Percentiles rank a stretch among this genome's conserved stretches.
These are phyloP conservation scores for Candida odintsovae DNA, from an alignment of 805 yeast genomes.

Conservation along the genomic window DNA sequence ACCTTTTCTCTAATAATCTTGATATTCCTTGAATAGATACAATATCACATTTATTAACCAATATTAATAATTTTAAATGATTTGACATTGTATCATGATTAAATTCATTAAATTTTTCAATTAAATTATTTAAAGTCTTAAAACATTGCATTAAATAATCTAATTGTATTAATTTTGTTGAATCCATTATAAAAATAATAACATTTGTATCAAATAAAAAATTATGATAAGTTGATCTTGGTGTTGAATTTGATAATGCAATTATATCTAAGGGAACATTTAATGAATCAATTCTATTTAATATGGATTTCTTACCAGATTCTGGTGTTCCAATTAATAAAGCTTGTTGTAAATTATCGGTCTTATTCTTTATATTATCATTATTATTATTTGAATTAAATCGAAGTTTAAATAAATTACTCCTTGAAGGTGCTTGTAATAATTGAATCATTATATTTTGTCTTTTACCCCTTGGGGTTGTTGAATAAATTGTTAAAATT, in stretches of 20 bases:
- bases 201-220: constrained; percentile 14
- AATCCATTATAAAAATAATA: constrained; percentile 18
- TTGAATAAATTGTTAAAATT: too few relatives aligned
- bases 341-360: constrained; percentile 3
- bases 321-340: constrained; percentile 15
- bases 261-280: constrained; percentile 14
- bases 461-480: background rate
- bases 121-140: constrained; percentile 1
- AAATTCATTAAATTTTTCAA: background rate
- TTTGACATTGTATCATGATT: constrained; percentile 1
- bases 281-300: constrained; percentile 9
- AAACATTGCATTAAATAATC: constrained; percentile 8
- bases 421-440: constrained; percentile 14
- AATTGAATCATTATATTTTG: constrained; percentile 12
- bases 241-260: constrained; percentile 15
- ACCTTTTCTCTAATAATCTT: constrained; percentile 10
- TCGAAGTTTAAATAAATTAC: background rate
- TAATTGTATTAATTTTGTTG: constrained; percentile 9
- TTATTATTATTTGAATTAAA: background rate
- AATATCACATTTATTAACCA: constrained; percentile 19
- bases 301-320: constrained; percentile 16
- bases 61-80: constrained; percentile 12
- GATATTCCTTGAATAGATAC: constrained; percentile 1
- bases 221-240: constrained; percentile 15
- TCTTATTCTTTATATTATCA: background rate